Evolutionary conservation across 805 yeast species (phyloP).

Genomic region (Cyberlindnera sargentensis): DNA sequence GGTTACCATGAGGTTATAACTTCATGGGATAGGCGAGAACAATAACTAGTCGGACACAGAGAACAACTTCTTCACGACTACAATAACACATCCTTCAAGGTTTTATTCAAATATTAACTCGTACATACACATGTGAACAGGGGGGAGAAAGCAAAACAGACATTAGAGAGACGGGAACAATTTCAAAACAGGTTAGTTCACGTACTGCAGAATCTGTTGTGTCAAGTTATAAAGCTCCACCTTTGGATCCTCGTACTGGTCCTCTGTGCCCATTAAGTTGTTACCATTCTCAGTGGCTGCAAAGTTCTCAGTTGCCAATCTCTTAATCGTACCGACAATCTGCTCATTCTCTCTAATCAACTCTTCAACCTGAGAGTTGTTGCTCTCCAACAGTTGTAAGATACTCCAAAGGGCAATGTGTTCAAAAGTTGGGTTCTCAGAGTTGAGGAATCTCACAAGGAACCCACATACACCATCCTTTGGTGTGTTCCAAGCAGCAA

Average conservation of each 20-base stretch:
- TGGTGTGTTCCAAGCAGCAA: conserved; percentile 72
- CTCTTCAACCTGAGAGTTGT: conserved; percentile 52
- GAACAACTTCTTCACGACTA: neutral
- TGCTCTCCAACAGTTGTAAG: conserved; percentile 84
- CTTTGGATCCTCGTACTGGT: conserved; percentile 53
- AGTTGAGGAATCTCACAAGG: conserved; percentile 67
- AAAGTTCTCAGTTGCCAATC: conserved; percentile 31
- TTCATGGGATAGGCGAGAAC: too few species aligned
- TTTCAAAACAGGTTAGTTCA: neutral
- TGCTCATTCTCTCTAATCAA: conserved; percentile 49
- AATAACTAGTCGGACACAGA: too few species aligned
- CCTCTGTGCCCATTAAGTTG: conserved; percentile 25
- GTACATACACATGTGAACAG: too few species aligned
- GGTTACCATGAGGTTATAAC: too few species aligned
- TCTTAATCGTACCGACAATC: conserved; percentile 48
- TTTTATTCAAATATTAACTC: too few species aligned
- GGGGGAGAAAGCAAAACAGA: neutral
- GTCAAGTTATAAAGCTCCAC: conserved; percentile 59
- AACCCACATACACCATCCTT: conserved; percentile 84
- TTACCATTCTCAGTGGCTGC: conserved; percentile 24
- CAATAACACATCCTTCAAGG: neutral
- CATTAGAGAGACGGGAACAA: neutral
- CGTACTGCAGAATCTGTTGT: conserved; percentile 53
- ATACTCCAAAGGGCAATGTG: conserved; percentile 98
- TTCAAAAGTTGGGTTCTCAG: conserved; percentile 89